Evolutionary conservation across 768 basidiomycete species (phyloP).

Genomic region (Sporobolomyces phaffii): DNA sequence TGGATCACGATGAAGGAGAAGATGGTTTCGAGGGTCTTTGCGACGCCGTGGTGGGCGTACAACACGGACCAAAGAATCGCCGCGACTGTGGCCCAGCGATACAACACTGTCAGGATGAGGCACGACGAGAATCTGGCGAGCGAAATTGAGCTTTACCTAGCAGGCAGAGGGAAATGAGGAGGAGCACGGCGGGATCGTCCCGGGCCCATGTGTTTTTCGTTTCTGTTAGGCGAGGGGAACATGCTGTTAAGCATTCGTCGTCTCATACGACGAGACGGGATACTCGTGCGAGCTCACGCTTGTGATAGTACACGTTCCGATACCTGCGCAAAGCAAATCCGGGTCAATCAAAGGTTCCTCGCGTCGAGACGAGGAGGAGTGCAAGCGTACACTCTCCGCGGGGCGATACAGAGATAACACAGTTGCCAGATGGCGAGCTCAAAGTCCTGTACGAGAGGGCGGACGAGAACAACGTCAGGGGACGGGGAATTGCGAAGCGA

Average conservation of each 20-base stretch:
- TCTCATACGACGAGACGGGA: neutral
- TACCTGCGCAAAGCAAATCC: too few relatives aligned
- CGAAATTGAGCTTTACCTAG: slow-evolving; percentile 58
- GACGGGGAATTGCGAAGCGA: too few relatives aligned
- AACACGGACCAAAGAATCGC: slow-evolving; percentile 80
- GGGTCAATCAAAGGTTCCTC: too few relatives aligned
- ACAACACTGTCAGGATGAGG: neutral
- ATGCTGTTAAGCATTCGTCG: slow-evolving; percentile 1
- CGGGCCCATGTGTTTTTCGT: slow-evolving; percentile 98
- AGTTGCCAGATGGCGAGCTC: slow-evolving; percentile 94
- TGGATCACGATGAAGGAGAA: slow-evolving; percentile 81
- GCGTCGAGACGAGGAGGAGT: too few relatives aligned
- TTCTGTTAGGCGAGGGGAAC: slow-evolving; percentile 53
- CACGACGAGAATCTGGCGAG: neutral
- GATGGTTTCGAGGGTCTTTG: slow-evolving; percentile 58
- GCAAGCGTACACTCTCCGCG: slow-evolving; percentile 81
- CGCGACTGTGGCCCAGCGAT: slow-evolving; percentile 54
- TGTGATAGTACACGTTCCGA: slow-evolving; percentile 95
- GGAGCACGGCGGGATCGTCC: slow-evolving; percentile 91
- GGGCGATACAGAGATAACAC: slow-evolving; percentile 85
- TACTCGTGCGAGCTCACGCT: too few relatives aligned
- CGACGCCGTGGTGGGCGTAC: slow-evolving; percentile 60
- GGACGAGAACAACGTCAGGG: neutral
- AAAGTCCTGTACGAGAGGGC: slow-evolving; percentile 65
- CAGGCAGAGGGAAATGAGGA: slow-evolving; percentile 67